These are phyloP conservation scores for Takashimella tepidaria DNA, from an alignment of 1,284 basidiomycete species.

Conservation along the genomic window DNA sequence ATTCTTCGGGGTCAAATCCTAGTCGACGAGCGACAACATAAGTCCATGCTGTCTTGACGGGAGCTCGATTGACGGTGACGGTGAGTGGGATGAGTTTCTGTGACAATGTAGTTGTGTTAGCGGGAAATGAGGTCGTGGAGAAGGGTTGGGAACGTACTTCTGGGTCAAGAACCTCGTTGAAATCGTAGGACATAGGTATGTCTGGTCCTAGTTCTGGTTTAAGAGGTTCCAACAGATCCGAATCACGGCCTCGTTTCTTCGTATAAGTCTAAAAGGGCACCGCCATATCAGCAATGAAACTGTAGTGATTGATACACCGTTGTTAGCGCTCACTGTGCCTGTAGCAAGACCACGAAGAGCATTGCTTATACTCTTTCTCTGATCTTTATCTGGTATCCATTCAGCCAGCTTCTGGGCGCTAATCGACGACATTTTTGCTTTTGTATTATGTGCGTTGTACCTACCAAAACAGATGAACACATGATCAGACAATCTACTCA, in stretches of 20 bases:
- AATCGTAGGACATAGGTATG: slow-evolving; percentile 25
- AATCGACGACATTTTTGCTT: slow-evolving; percentile 56
- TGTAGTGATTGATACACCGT: too few species aligned
- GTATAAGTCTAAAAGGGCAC: slow-evolving; percentile 7
- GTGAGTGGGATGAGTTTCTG: slow-evolving; percentile 60
- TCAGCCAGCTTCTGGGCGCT: slow-evolving; percentile 58
- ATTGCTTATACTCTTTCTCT: slow-evolving; percentile 58
- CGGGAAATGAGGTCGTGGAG: neutral
- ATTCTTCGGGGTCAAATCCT: slow-evolving; percentile 80
- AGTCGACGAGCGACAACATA: slow-evolving; percentile 75
- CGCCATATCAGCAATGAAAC: neutral
- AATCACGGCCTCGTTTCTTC: slow-evolving; percentile 31
- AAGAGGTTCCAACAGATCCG: slow-evolving; percentile 30
- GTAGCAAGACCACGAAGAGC: slow-evolving; percentile 55
- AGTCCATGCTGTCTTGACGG: slow-evolving; percentile 91
- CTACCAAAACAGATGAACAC: slow-evolving; percentile 45
- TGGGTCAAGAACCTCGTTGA: slow-evolving; percentile 32
- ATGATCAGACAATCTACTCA: too few species aligned
- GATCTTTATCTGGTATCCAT: slow-evolving; percentile 63
- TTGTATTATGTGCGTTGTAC: slow-evolving; percentile 68
- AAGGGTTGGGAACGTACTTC: slow-evolving; percentile 23
- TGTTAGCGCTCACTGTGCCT: slow-evolving; percentile 26
- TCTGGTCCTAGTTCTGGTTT: slow-evolving; percentile 16
- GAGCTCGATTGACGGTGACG: slow-evolving; percentile 79
- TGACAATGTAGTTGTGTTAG: neutral